Evolutionary conservation across 2,329 filamentous ascomycete species (phyloP).

Genomic region (Fusarium annulatum): DNA sequence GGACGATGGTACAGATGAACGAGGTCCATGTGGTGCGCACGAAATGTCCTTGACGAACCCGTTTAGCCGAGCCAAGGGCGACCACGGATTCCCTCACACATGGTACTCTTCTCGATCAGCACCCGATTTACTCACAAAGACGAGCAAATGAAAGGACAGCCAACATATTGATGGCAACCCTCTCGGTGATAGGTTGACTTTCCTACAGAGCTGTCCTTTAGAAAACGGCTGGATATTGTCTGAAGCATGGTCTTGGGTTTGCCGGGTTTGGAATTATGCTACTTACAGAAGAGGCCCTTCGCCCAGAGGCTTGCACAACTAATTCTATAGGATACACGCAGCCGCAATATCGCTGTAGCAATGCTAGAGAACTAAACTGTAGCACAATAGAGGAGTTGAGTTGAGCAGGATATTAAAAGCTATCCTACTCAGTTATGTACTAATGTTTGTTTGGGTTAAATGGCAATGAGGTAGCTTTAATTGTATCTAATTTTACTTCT

Average conservation of each 20-base stretch:
- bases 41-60: neutral
- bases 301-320: too few species aligned
- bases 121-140: neutral
- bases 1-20: neutral
- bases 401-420: too few species aligned
- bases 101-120: neutral
- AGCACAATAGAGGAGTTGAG: too few species aligned
- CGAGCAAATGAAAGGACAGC: neutral
- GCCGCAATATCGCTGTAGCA: too few species aligned
- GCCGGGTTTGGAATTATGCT: too few species aligned
- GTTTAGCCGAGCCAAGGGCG: neutral
- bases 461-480: too few species aligned
- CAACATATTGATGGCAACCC: neutral
- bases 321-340: too few species aligned
- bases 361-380: too few species aligned
- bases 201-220: neutral
- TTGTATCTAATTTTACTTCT: too few species aligned
- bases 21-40: neutral
- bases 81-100: neutral
- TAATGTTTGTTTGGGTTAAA: too few species aligned
- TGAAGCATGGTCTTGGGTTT: neutral
- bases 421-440: too few species aligned
- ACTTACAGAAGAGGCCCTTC: too few species aligned
- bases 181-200: neutral
- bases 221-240: accelerated